Conservation (phyloP, 2,329 filamentous ascomycete genomes). For the Aspergillus persii region DNA sequence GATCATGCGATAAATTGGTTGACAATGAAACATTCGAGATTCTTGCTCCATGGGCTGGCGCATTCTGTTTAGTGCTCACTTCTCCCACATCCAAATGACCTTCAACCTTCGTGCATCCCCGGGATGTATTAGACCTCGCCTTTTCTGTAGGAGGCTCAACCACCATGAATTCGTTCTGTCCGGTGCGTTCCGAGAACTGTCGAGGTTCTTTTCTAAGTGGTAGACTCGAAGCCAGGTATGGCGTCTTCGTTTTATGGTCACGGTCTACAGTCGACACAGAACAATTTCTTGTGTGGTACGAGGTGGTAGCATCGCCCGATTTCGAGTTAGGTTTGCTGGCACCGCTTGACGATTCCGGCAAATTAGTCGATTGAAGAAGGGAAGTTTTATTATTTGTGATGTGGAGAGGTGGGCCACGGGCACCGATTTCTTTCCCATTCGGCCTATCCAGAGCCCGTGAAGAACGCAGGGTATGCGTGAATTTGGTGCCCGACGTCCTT, state of each 20-base stretch:
- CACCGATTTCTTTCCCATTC: background rate
- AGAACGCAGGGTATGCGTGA: background rate
- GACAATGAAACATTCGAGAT: slow-evolving; percentile 13
- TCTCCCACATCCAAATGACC: background rate
- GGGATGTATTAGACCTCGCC: background rate
- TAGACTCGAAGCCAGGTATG: background rate
- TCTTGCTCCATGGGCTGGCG: background rate
- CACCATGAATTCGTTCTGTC: background rate
- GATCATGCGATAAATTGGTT: slow-evolving; percentile 15
- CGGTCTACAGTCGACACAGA: background rate
- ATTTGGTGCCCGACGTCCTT: background rate
- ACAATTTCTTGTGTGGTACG: background rate
- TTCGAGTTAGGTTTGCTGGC: background rate
- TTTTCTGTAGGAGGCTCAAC: background rate
- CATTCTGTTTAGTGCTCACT: background rate
- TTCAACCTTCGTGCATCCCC: background rate
- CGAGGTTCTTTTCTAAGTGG: background rate
- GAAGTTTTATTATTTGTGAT: background rate
- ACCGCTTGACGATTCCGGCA: background rate
- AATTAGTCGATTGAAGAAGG: background rate
- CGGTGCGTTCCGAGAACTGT: background rate
- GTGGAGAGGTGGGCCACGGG: background rate
- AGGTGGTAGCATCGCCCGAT: background rate
- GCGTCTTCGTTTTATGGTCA: background rate
- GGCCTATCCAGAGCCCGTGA: background rate